Evolutionary conservation across 75 land plant genomes (phyloP), one percentile per base, ranked within the genome.

Genomic region (Pinus tabuliformis): DNA sequence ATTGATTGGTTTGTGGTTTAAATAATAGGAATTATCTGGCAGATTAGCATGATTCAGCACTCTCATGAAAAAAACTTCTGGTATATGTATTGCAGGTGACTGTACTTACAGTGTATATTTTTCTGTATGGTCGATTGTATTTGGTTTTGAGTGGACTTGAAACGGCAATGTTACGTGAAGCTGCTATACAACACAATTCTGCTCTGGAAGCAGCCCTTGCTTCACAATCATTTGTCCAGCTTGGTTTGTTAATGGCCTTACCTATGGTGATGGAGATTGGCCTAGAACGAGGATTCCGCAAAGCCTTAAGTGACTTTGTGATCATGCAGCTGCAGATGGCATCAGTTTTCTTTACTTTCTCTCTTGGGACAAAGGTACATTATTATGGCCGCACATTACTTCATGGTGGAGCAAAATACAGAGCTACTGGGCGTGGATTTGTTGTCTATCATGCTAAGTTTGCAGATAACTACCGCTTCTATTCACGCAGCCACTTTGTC

Each of bases 211-310:
- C 87, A 57, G 99, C 99, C 56, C 83, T 97, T 82, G 95, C 96
- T 26, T 91, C 99, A 20, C 99, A 92, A 58, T 81, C 96, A 26
- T 83, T 95, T 33, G 97, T 97, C 81, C 99, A 97, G 86, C 88
- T 97, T 14, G 99, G 98, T 52, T 76, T 94, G 70, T 81, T 97
- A 65, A 84, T 94, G 70, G 95, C 94, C 11, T 87, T 97, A 2
- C 99, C 99, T 11, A 97, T 97, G 99, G 91, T 97, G 26, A 95
- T 97, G 98, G 99, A 97, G 78, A 88, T 95, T 83, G 99, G 98
- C 28, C 84, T 97, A 3, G 99, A 97, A 75, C 88, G 88, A 77
- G 99, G 99, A 3, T 97, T 97, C 36, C 88, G 94, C 7, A 91
- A 78, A 59, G 99, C 99, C 4, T 52, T 95, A 26, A 92, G 88